Percentiles rank a stretch among this genome's conserved stretches.
These are phyloP conservation scores for Trichopus zeylanicus DNA, from an alignment of 116 monocot species.

Conservation along the genomic window DNA sequence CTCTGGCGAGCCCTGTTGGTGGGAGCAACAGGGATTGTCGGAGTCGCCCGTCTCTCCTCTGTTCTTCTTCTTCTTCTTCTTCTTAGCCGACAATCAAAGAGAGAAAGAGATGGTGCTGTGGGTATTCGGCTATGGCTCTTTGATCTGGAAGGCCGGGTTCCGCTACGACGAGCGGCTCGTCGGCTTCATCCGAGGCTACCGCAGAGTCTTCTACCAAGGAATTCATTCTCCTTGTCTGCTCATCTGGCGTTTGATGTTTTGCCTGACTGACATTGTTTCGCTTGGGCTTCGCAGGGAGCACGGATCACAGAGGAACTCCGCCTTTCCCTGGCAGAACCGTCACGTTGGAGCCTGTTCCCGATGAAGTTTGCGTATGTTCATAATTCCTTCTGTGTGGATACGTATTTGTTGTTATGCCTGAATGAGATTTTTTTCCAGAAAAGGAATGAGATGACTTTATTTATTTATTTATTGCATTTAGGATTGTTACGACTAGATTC, in stretches of 20 bases:
- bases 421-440: too few relatives aligned
- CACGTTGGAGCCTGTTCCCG: constrained; percentile 49
- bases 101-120: constrained; percentile 62
- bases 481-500: too few relatives aligned
- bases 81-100: too few relatives aligned
- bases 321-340: constrained; percentile 86
- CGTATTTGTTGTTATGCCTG: not conserved
- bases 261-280: not conserved
- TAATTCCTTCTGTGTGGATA: not conserved
- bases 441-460: too few relatives aligned
- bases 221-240: not conserved
- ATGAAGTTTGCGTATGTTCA: constrained; percentile 58
- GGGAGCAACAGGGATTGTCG: too few relatives aligned
- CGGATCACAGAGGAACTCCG: constrained; percentile 91
- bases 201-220: constrained; percentile 94
- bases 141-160: constrained; percentile 95
- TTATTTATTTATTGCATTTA: too few relatives aligned
- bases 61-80: too few relatives aligned
- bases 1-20: too few relatives aligned
- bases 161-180: constrained; percentile 57
- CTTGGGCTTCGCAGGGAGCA: constrained; percentile 54
- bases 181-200: constrained; percentile 81
- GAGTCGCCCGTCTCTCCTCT: too few relatives aligned
- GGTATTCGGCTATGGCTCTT: constrained; percentile 93
- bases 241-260: constrained; percentile 1